Conservation (phyloP, 805 yeast genomes). For the Wickerhamomyces subpelliculosus region DNA sequence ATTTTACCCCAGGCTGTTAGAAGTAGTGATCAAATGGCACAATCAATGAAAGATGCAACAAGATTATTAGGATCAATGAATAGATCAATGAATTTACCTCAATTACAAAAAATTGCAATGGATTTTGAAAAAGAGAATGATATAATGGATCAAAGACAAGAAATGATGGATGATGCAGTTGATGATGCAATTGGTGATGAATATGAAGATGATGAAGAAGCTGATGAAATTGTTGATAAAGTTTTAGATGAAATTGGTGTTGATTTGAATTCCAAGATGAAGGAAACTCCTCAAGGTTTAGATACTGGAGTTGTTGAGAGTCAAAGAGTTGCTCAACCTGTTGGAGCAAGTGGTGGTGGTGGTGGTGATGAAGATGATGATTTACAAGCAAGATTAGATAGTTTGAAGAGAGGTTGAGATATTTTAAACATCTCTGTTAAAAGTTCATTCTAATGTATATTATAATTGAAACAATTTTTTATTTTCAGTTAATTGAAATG, state of each 20-base stretch:
- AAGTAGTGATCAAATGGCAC: constrained; percentile 91
- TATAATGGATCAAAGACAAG: constrained; percentile 97
- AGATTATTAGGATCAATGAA: constrained; percentile 81
- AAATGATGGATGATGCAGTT: constrained; percentile 96
- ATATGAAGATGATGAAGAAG: constrained; percentile 80
- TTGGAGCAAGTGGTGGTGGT: constrained; percentile 33
- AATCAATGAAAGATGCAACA: constrained; percentile 92
- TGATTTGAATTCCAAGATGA: constrained; percentile 51
- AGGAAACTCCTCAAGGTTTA: constrained; percentile 36
- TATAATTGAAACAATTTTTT: background rate
- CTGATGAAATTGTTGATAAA: constrained; percentile 83
- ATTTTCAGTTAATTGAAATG: constrained; percentile 6
- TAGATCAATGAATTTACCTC: constrained; percentile 84
- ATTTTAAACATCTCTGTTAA: background rate
- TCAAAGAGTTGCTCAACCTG: constrained; percentile 48
- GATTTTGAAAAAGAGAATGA: constrained; percentile 94
- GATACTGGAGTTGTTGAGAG: constrained; percentile 18
- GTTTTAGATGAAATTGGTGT: constrained; percentile 96
- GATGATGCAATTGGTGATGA: constrained; percentile 96
- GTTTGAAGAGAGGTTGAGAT: constrained; percentile 50
- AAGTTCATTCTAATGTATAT: background rate
- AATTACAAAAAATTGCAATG: constrained; percentile 82
- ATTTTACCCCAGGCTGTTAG: constrained; percentile 49
- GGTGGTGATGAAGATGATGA: constrained; percentile 59
- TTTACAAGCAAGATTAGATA: constrained; percentile 80